phyloP scores from a whole-genome alignment of 2,329 filamentous ascomycete species.

The Berkeleyomyces basicola region DNA sequence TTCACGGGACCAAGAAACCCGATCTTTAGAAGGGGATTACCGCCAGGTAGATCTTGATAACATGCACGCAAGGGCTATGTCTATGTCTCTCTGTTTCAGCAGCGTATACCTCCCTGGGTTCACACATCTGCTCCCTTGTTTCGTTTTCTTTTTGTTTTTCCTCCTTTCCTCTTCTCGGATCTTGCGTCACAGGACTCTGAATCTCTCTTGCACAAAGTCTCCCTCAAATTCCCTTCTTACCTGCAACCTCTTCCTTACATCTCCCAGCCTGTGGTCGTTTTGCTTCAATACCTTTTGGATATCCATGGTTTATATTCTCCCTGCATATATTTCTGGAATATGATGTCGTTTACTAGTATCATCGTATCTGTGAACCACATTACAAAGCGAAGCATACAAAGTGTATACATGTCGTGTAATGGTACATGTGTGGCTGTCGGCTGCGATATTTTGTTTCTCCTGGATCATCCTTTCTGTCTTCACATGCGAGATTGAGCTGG shows the following conservation, averaged over 20 bases:
- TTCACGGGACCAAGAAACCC: neutral
- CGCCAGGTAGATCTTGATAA: neutral
- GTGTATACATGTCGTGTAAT: neutral
- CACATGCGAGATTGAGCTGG: no score
- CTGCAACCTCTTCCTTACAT: neutral
- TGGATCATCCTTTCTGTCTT: no score
- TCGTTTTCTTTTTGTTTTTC: constrained; percentile 4
- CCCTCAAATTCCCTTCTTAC: neutral
- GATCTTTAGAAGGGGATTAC: neutral
- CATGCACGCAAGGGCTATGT: neutral
- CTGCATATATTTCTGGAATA: constrained; percentile 12
- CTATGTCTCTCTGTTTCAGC: neutral
- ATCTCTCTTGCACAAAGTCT: constrained; percentile 6
- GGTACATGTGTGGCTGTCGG: neutral
- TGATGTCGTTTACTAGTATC: constrained; percentile 1
- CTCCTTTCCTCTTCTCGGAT: neutral
- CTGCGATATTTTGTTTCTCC: neutral
- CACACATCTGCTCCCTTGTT: constrained; percentile 1
- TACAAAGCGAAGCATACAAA: neutral
- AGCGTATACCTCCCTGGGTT: neutral
- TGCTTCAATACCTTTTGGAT: constrained; percentile 12
- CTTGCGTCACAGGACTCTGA: constrained; percentile 8
- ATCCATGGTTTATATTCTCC: constrained; percentile 11
- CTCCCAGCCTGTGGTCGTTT: constrained; percentile 1
- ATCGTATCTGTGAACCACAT: neutral